These are phyloP conservation scores for Mycena pura DNA, from an alignment of 768 basidiomycete genomes.

Conservation along the genomic window DNA sequence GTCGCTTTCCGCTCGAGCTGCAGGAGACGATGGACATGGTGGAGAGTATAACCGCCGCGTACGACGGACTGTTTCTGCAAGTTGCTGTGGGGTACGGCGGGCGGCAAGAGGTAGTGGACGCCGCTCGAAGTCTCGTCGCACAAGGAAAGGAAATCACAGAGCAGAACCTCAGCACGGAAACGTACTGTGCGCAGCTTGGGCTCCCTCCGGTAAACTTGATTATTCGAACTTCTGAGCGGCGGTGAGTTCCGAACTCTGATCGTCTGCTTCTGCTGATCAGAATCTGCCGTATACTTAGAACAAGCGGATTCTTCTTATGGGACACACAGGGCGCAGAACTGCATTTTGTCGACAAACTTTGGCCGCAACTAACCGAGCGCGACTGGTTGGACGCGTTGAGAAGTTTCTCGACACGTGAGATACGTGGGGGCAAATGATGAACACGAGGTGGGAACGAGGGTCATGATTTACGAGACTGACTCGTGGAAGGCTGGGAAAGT, in stretches of 20 bases:
- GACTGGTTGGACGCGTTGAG: conserved; percentile 14
- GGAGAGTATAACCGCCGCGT: conserved; percentile 15
- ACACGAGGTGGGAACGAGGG: neutral
- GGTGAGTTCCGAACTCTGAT: neutral
- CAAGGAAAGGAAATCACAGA: conserved; percentile 21
- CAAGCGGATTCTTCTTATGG: conserved; percentile 23
- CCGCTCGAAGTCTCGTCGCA: conserved; percentile 9
- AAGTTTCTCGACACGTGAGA: conserved; percentile 18
- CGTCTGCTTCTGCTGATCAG: neutral
- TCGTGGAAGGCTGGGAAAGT: too few relatives aligned
- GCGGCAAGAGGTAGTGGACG: conserved; percentile 17
- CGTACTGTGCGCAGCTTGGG: conserved; percentile 8
- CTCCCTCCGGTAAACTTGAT: conserved; percentile 17
- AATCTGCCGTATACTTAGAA: conserved; percentile 1
- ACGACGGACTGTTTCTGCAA: conserved; percentile 12
- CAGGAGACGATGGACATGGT: conserved; percentile 21
- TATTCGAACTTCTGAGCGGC: conserved; percentile 17
- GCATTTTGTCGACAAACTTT: conserved; percentile 23
- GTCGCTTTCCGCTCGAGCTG: conserved; percentile 19
- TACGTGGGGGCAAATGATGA: conserved; percentile 13
- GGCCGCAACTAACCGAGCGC: conserved; percentile 18
- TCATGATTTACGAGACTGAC: neutral
- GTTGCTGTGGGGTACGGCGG: conserved; percentile 27
- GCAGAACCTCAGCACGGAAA: conserved; percentile 17
- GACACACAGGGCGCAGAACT: conserved; percentile 20